These are phyloP conservation scores for Cryptococcus deneoformans DNA, from an alignment of 1,284 basidiomycete species.

Conservation along the genomic window DNA sequence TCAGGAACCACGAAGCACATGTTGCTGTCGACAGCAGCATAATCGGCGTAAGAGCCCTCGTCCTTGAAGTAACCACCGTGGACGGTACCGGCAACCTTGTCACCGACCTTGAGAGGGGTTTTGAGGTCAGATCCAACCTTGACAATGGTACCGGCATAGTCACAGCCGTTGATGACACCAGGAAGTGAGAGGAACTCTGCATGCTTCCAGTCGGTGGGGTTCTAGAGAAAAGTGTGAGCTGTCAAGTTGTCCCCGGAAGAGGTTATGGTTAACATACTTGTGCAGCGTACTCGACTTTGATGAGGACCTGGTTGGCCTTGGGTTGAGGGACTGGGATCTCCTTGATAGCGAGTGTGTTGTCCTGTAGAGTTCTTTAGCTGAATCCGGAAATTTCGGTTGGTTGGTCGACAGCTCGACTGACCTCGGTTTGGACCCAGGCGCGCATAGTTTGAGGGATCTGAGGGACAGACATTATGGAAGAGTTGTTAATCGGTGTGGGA, in stretches of 20 bases:
- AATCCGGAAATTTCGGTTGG: background rate
- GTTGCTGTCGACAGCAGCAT: constrained; percentile 38
- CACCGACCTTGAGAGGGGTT: constrained; percentile 48
- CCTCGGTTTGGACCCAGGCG: constrained; percentile 27
- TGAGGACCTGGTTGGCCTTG: constrained; percentile 39
- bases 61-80: constrained; percentile 49
- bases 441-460: constrained; percentile 16
- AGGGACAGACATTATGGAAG: too few species aligned
- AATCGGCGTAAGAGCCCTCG: constrained; percentile 50
- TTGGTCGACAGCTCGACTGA: constrained; percentile 1
- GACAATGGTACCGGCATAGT: constrained; percentile 53
- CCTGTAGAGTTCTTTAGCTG: background rate
- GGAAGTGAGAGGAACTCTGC: constrained; percentile 29
- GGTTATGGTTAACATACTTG: constrained; percentile 19
- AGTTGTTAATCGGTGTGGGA: too few species aligned
- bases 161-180: constrained; percentile 51
- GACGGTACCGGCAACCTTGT: constrained; percentile 53
- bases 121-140: constrained; percentile 45
- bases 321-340: constrained; percentile 34
- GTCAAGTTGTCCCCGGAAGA: background rate
- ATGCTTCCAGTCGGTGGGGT: constrained; percentile 47
- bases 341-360: constrained; percentile 15
- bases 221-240: constrained; percentile 10
- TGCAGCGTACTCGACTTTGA: constrained; percentile 44
- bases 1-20: constrained; percentile 29